A percentile compares a stretch with the other conserved stretches of the same genome.
phyloP scores from a whole-genome alignment of 169 alveolate species.

The Plasmodium vivax region DNA sequence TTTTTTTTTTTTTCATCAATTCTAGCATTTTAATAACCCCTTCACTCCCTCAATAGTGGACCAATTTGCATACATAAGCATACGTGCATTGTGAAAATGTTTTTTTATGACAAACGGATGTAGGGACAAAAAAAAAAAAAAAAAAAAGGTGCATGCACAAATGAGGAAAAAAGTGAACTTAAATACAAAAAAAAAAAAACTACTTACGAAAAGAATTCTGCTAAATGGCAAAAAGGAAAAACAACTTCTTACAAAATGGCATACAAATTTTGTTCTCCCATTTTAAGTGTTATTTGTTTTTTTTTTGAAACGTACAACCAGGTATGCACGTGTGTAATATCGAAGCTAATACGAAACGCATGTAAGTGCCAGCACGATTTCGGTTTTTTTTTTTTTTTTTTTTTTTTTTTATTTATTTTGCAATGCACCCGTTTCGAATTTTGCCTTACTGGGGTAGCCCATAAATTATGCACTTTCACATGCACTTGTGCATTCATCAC shows the following conservation, averaged over 20 bases:
- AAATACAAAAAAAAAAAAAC: background rate
- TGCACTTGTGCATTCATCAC: background rate
- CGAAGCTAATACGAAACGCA: background rate
- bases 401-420: background rate
- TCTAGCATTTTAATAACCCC: background rate
- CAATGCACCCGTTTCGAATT: background rate
- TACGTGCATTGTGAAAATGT: background rate
- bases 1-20: background rate
- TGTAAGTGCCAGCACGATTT: background rate
- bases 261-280: background rate
- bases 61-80: background rate
- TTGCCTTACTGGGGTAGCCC: background rate
- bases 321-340: background rate
- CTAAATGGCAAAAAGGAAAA: background rate
- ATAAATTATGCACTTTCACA: background rate
- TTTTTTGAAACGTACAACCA: background rate
- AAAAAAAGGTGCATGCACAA: background rate
- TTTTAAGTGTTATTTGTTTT: background rate
- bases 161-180: background rate
- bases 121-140: background rate
- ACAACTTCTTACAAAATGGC: background rate
- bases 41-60: background rate
- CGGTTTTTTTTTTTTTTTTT: background rate
- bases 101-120: background rate
- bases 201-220: background rate